phyloP scores from a whole-genome alignment of 1,284 basidiomycete species.

The Grifola frondosa region DNA sequence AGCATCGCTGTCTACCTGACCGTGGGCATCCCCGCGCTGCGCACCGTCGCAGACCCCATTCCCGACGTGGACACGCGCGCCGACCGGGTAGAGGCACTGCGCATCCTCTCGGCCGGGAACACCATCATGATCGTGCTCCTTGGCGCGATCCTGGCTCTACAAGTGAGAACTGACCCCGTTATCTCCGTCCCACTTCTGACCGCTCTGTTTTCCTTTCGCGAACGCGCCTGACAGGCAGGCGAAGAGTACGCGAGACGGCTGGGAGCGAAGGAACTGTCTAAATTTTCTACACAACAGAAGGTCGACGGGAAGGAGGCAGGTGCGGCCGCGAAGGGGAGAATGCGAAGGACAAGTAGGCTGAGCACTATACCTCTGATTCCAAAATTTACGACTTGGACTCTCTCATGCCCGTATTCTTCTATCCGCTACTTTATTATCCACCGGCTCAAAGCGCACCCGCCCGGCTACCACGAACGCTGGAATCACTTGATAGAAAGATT shows the following conservation, averaged over 20 bases:
- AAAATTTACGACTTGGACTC: no score
- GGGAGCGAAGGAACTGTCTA: conserved; percentile 60
- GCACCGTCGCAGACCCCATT: conserved; percentile 64
- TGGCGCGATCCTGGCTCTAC: conserved; percentile 62
- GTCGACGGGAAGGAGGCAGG: conserved; percentile 8
- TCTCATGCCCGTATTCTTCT: no score
- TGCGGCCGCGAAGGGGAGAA: conserved; percentile 22
- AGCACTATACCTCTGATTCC: not conserved
- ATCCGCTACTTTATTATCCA: no score
- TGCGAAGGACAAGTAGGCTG: conserved; percentile 37
- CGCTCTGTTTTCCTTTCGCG: conserved; percentile 16
- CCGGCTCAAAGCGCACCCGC: no score
- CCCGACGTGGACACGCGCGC: conserved; percentile 54
- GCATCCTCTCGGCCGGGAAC: conserved; percentile 81
- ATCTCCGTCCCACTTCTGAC: conserved; percentile 4
- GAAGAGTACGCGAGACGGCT: conserved; percentile 80
- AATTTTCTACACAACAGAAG: conserved; percentile 34
- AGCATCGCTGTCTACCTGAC: conserved; percentile 76
- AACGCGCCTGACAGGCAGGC: conserved; percentile 56
- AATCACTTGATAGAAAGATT: no score
- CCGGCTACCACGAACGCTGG: no score
- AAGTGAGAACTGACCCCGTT: conserved; percentile 48
- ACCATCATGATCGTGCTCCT: conserved; percentile 74
- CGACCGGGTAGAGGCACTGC: conserved; percentile 76
- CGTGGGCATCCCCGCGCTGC: conserved; percentile 75